Conservation (phyloP, 345 rosid species). For the Citrus sp. region DNA sequence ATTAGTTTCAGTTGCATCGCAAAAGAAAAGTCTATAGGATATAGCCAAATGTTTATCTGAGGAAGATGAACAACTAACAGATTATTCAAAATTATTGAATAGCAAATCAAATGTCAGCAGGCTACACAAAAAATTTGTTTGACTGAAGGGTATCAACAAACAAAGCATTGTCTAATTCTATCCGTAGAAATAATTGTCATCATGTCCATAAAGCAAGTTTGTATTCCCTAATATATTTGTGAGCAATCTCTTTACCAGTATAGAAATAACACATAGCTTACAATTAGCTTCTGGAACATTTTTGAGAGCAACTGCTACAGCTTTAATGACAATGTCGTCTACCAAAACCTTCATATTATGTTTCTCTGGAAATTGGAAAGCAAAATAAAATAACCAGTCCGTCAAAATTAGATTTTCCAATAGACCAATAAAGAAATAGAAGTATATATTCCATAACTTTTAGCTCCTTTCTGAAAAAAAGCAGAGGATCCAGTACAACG, state of each 20-base stretch:
- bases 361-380: constrained; percentile 52
- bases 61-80: background rate
- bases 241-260: constrained; percentile 8
- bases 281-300: constrained; percentile 92
- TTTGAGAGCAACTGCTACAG: constrained; percentile 78
- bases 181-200: background rate
- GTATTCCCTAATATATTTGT: background rate
- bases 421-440: constrained; percentile 2
- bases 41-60: background rate
- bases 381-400: constrained; percentile 22
- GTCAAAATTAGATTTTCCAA: constrained; percentile 3
- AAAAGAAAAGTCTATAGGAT: background rate
- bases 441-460: constrained; percentile 51
- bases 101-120: background rate
- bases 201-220: too few relatives aligned
- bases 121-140: background rate
- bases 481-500: constrained; percentile 92
- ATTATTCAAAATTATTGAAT: background rate
- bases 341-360: constrained; percentile 91
- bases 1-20: background rate
- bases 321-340: constrained; percentile 93
- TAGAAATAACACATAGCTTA: constrained; percentile 32
- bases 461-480: constrained; percentile 85
- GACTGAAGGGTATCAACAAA: background rate
- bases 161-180: background rate